phyloP scores from a whole-genome alignment of 2,329 filamentous ascomycete genomes.

The Alternaria solani region DNA sequence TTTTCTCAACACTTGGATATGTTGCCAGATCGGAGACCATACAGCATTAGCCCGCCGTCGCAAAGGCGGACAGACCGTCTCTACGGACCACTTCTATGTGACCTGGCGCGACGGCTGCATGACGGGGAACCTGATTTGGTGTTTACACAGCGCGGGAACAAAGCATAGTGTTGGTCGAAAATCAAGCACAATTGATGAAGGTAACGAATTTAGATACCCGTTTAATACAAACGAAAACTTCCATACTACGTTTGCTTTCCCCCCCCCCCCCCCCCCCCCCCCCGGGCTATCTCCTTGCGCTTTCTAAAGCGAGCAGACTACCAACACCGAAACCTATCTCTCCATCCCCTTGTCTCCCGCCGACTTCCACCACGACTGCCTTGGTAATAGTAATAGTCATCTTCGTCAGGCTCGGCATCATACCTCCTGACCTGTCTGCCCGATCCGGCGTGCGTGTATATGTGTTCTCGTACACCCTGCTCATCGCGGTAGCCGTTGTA shows the following conservation, averaged over 20 bases:
- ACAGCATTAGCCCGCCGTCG: neutral
- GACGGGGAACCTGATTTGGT: neutral
- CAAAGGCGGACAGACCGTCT: neutral
- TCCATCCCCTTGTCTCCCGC: neutral
- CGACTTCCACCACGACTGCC: neutral
- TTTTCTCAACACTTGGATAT: neutral
- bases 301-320: neutral
- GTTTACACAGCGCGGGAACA: neutral
- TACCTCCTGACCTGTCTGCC: neutral
- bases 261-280: too few species aligned
- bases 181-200: conserved; percentile 6
- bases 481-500: neutral
- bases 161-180: neutral
- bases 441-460: neutral
- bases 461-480: neutral
- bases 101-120: neutral
- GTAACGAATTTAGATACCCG: conserved; percentile 23
- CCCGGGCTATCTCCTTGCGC: too few species aligned
- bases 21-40: neutral
- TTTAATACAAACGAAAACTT: conserved; percentile 5
- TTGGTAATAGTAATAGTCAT: neutral
- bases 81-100: neutral
- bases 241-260: neutral
- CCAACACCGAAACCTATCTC: neutral
- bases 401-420: neutral